Conservation (phyloP, 1,139 yeast species). For the Geotrichum fermentans region DNA sequence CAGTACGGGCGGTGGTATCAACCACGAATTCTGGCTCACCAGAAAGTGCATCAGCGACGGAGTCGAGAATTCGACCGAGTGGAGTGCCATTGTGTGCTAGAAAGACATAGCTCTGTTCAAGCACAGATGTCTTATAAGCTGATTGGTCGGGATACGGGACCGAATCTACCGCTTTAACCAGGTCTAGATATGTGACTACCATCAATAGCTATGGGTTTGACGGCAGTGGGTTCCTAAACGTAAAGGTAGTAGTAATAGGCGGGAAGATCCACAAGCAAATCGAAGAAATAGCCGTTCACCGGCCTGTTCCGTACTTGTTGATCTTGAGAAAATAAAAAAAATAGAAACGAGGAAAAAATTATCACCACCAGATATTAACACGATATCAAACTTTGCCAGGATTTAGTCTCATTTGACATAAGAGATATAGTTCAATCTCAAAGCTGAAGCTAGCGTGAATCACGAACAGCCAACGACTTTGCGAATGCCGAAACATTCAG, state of each 20-base stretch:
- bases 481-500: no score
- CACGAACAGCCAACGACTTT: no score
- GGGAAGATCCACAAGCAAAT: no score
- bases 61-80: conserved; percentile 52
- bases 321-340: not conserved
- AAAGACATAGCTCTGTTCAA: conserved; percentile 39
- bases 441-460: no score
- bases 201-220: not conserved
- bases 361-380: no score
- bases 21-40: conserved; percentile 39
- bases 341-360: no score
- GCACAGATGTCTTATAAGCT: conserved; percentile 26
- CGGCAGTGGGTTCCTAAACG: no score
- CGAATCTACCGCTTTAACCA: conserved; percentile 48
- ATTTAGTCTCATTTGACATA: no score
- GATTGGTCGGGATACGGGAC: conserved; percentile 41
- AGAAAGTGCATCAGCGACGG: conserved; percentile 43
- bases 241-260: no score
- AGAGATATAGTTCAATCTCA: no score
- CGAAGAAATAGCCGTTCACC: no score
- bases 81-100: conserved; percentile 48
- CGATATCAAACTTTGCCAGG: no score
- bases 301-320: not conserved
- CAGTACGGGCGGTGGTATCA: conserved; percentile 33
- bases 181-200: conserved; percentile 27